These are phyloP conservation scores for Lepidium campestre DNA, from an alignment of 441 rosid genomes.

Conservation along the genomic window DNA sequence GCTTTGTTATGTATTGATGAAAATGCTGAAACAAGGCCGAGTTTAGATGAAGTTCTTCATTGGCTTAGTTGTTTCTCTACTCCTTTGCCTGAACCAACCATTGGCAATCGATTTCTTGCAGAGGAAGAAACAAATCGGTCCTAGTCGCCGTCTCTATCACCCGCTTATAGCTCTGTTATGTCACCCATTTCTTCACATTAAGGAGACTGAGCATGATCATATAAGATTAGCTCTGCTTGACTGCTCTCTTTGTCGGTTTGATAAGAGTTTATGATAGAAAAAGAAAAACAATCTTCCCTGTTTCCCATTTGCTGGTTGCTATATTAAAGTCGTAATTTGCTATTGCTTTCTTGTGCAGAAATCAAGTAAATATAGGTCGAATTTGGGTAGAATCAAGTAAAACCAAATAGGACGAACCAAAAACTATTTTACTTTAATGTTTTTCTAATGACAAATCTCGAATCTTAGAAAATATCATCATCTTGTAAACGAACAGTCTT, in stretches of 20 bases:
- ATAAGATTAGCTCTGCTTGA: neutral
- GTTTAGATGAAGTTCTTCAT: slow-evolving; percentile 6
- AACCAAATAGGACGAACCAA: neutral
- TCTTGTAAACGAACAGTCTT: neutral
- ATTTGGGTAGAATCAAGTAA: neutral
- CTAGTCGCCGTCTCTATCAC: slow-evolving; percentile 4
- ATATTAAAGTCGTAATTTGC: neutral
- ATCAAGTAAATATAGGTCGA: neutral
- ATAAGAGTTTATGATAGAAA: neutral
- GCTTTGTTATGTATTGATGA: slow-evolving; percentile 9
- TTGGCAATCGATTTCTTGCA: neutral
- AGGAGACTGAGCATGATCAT: neutral
- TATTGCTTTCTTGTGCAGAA: neutral
- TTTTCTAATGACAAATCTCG: neutral
- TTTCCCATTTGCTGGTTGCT: neutral
- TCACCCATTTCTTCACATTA: slow-evolving; percentile 2
- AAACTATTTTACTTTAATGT: neutral
- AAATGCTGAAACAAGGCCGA: slow-evolving; percentile 20
- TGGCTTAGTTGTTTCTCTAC: slow-evolving; percentile 19
- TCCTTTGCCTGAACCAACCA: neutral
- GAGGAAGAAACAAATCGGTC: neutral
- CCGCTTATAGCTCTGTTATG: neutral
- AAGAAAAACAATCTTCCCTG: neutral
- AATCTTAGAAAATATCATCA: neutral
- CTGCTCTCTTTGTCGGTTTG: neutral